These are phyloP conservation scores for Gelatoporia subvermispora DNA, from an alignment of 768 basidiomycete genomes.

Conservation along the genomic window DNA sequence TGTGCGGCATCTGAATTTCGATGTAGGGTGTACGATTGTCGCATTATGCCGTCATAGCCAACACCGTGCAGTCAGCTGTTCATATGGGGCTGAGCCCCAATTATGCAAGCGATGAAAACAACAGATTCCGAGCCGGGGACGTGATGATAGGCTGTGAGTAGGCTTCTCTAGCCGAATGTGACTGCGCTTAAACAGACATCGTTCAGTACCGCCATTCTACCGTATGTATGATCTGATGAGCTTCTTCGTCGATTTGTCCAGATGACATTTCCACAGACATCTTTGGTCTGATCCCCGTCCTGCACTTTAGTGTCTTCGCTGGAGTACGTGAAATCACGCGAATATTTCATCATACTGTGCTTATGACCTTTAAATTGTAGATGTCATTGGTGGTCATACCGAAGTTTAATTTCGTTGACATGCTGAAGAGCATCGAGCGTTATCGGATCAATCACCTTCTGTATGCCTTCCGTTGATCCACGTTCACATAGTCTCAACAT, in stretches of 20 bases:
- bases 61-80: conserved; percentile 18
- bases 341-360: conserved; percentile 40
- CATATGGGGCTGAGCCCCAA: conserved; percentile 18
- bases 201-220: conserved; percentile 22
- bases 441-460: conserved; percentile 28
- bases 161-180: conserved; percentile 20
- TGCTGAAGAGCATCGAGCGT: conserved; percentile 29
- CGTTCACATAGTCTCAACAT: no score
- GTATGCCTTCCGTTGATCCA: conserved; percentile 6
- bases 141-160: conserved; percentile 56
- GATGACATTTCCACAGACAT: conserved; percentile 40
- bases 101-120: conserved; percentile 8
- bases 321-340: conserved; percentile 39
- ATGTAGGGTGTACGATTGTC: conserved; percentile 36
- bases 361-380: conserved; percentile 15
- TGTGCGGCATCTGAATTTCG: background rate
- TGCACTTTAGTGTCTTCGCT: conserved; percentile 51
- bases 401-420: conserved; percentile 24
- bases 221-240: conserved; percentile 15
- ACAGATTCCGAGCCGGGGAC: conserved; percentile 36
- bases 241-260: background rate
- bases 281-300: conserved; percentile 58
- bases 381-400: conserved; percentile 24
- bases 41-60: conserved; percentile 29
- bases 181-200: background rate